Evolutionary conservation across 2,329 filamentous ascomycete species (phyloP).

Genomic region (Penicillium sp.): DNA sequence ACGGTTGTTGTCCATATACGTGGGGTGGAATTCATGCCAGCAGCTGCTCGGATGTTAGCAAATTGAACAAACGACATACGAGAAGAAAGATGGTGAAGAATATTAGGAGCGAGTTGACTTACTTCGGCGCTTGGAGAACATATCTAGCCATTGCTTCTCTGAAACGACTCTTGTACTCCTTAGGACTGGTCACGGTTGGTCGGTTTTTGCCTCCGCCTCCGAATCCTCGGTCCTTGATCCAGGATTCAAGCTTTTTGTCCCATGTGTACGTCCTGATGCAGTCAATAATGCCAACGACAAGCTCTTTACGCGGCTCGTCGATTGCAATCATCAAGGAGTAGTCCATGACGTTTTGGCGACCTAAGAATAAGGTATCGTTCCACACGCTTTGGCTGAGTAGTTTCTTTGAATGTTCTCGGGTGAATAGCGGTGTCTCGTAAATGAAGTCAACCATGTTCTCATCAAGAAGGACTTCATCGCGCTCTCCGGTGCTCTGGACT

Average conservation of each 20-base stretch:
- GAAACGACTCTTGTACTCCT: slow-evolving; percentile 96
- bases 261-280: slow-evolving; percentile 98
- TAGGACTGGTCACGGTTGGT: slow-evolving; percentile 93
- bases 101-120: slow-evolving; percentile 18
- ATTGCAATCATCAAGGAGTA: slow-evolving; percentile 98
- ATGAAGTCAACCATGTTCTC: slow-evolving; percentile 99
- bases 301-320: slow-evolving; percentile 81
- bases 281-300: slow-evolving; percentile 96
- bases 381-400: slow-evolving; percentile 86
- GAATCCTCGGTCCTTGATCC: slow-evolving; percentile 96
- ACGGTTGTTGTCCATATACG: slow-evolving; percentile 28
- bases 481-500: slow-evolving; percentile 90
- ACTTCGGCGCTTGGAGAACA: slow-evolving; percentile 51
- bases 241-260: slow-evolving; percentile 99
- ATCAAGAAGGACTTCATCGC: slow-evolving; percentile 92
- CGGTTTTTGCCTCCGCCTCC: slow-evolving; percentile 73
- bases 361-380: slow-evolving; percentile 95
- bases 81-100: background rate
- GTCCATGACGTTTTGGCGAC: slow-evolving; percentile 96
- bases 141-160: slow-evolving; percentile 93
- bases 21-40: slow-evolving; percentile 44
- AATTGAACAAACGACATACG: too few species aligned
- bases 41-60: slow-evolving; percentile 29
- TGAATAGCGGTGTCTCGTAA: slow-evolving; percentile 92
- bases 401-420: slow-evolving; percentile 93